Conservation (phyloP, 805 yeast genomes). For the Nematodospora valgi region DNA sequence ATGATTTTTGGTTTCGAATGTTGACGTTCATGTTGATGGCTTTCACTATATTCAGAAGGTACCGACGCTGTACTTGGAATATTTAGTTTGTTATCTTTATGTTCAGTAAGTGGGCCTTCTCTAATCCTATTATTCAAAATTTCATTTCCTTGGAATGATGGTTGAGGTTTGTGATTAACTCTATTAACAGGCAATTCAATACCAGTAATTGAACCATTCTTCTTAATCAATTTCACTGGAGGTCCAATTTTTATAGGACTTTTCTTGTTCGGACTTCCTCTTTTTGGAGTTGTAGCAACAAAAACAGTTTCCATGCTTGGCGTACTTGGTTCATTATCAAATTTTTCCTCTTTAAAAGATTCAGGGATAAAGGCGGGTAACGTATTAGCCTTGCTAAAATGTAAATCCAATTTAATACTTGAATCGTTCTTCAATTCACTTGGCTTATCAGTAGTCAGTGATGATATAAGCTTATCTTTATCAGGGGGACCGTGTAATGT, state of each 20-base stretch:
- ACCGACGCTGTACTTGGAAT: conserved; percentile 31
- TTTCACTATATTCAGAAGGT: conserved; percentile 20
- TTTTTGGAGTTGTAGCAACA: too few relatives aligned
- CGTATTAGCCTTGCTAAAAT: not conserved
- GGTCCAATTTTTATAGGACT: conserved; percentile 38
- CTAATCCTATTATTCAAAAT: conserved; percentile 23
- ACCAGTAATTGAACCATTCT: conserved; percentile 24
- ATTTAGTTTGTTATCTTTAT: conserved; percentile 16
- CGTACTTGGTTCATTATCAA: too few relatives aligned
- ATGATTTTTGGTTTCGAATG: not conserved
- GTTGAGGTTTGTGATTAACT: not conserved
- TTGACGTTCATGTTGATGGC: not conserved
- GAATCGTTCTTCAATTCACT: too few relatives aligned
- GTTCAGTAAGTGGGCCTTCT: conserved; percentile 8
- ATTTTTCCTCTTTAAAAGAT: too few relatives aligned
- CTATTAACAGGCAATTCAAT: conserved; percentile 6
- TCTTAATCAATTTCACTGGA: conserved; percentile 32
- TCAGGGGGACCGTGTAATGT: conserved; percentile 13
- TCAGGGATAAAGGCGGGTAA: too few relatives aligned
- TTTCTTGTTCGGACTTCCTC: too few relatives aligned
- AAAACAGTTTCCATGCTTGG: too few relatives aligned
- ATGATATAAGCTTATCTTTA: too few relatives aligned
- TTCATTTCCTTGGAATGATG: conserved; percentile 16
- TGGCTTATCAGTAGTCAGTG: too few relatives aligned
- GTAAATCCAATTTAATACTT: too few relatives aligned